A percentile compares a stretch with the other conserved stretches of the same genome.
phyloP scores from a whole-genome alignment of 176 grass and related monocot genomes.

The Oryza glumipatula region DNA sequence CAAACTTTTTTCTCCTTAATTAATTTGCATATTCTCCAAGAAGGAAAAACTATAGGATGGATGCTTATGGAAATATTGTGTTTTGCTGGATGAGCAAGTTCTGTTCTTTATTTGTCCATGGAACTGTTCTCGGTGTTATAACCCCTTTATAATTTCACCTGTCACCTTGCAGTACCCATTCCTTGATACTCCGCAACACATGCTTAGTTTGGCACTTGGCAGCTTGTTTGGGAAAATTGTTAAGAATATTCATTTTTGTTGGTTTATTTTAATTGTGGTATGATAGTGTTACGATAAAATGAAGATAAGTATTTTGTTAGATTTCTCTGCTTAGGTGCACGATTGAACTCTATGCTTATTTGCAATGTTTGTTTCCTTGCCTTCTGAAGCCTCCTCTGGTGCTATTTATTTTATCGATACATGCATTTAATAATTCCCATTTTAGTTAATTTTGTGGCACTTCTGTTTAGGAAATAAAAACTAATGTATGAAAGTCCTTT shows the following conservation, averaged over 20 bases:
- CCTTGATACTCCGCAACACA: not conserved
- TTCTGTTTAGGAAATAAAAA: not conserved
- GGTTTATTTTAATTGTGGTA: not conserved
- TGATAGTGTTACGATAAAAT: not conserved
- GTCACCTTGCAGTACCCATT: not conserved
- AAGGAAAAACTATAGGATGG: not conserved
- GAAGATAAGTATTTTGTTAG: not conserved
- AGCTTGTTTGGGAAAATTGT: not conserved
- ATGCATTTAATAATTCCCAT: too few species aligned
- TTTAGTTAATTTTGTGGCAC: not conserved
- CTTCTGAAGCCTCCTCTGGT: too few species aligned
- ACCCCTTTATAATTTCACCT: too few species aligned
- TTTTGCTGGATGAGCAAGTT: not conserved
- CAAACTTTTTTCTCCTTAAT: not conserved
- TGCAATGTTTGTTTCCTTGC: not conserved
- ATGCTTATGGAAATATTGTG: not conserved
- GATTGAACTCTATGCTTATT: not conserved
- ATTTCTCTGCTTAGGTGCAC: not conserved
- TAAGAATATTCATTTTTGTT: not conserved
- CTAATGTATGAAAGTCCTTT: not conserved
- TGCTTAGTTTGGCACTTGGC: not conserved
- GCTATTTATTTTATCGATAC: too few species aligned
- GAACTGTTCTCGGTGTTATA: not conserved
- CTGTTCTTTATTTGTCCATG: constrained; percentile 4
- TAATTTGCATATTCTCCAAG: not conserved